These are phyloP conservation scores for Turritis glabra DNA, from an alignment of 345 rosid species.

Conservation along the genomic window DNA sequence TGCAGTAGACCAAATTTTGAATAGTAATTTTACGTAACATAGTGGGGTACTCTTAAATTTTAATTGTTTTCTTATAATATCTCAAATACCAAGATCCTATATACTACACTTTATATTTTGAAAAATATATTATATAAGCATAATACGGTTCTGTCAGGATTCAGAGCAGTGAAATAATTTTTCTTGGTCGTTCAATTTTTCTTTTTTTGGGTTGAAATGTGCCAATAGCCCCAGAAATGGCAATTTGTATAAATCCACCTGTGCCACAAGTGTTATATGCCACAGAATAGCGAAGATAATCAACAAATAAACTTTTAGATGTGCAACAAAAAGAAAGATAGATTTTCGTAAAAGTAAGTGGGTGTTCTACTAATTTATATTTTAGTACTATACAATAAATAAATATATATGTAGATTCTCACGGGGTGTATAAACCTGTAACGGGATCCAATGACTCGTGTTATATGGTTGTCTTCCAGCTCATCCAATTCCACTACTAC, in stretches of 20 bases:
- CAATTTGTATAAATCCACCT: not conserved
- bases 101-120: not conserved
- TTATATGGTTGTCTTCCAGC: constrained; percentile 31
- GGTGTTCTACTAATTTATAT: not conserved
- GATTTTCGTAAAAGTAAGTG: not conserved
- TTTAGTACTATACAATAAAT: not conserved
- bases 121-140: not conserved
- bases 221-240: not conserved
- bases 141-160: not conserved
- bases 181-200: no score
- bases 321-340: not conserved
- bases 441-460: constrained; percentile 15
- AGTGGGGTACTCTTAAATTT: not conserved
- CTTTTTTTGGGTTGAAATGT: not conserved
- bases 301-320: no score
- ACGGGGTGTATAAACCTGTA: constrained; percentile 7
- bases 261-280: not conserved
- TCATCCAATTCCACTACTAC: constrained; percentile 29
- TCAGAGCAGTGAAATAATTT: not conserved
- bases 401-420: constrained; percentile 4
- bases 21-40: not conserved
- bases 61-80: not conserved
- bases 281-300: not conserved
- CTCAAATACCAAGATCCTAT: not conserved
- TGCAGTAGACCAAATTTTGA: not conserved